A percentile compares a stretch with the other conserved stretches of the same genome.
These are phyloP conservation scores for Diaporthe vaccinii DNA, from an alignment of 2,329 filamentous ascomycete species.

Conservation along the genomic window DNA sequence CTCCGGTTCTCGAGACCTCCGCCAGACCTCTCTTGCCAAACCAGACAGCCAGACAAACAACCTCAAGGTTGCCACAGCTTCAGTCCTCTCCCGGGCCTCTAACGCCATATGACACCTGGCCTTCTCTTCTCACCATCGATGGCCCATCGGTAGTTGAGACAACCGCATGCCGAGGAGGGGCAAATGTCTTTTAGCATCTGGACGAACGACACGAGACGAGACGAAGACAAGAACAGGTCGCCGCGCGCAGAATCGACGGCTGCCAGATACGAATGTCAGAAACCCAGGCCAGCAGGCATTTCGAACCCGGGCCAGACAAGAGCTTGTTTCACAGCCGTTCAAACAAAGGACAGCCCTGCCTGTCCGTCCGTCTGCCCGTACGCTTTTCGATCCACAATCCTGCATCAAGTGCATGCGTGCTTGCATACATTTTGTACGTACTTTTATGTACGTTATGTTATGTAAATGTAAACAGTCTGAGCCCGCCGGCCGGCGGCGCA, in stretches of 20 bases:
- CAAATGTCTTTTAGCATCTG: not conserved
- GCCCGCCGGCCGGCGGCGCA: not conserved
- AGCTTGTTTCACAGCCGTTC: constrained; percentile 34
- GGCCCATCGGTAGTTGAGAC: constrained; percentile 8
- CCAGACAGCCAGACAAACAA: not conserved
- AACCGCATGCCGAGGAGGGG: constrained; percentile 1
- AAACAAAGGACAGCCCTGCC: constrained; percentile 17
- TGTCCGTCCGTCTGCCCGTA: not conserved
- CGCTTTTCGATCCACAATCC: not conserved
- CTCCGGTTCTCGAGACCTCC: not conserved
- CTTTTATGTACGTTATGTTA: constrained; percentile 7
- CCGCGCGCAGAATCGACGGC: constrained; percentile 1
- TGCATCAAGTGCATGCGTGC: not conserved
- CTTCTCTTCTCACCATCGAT: not conserved
- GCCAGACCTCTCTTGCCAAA: not conserved
- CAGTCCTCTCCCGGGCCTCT: constrained; percentile 2
- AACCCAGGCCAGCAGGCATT: not conserved
- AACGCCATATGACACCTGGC: not conserved
- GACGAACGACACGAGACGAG: constrained; percentile 21
- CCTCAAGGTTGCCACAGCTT: constrained; percentile 12
- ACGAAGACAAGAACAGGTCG: not conserved
- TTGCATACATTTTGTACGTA: not conserved
- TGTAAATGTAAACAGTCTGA: not conserved
- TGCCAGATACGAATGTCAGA: constrained; percentile 11
- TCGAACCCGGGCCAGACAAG: constrained; percentile 20